A percentile compares a stretch with the other conserved stretches of the same genome.
These are phyloP conservation scores for Xanthoparmelia taractica DNA, from an alignment of 495 filamentous ascomycete species.

Conservation along the genomic window DNA sequence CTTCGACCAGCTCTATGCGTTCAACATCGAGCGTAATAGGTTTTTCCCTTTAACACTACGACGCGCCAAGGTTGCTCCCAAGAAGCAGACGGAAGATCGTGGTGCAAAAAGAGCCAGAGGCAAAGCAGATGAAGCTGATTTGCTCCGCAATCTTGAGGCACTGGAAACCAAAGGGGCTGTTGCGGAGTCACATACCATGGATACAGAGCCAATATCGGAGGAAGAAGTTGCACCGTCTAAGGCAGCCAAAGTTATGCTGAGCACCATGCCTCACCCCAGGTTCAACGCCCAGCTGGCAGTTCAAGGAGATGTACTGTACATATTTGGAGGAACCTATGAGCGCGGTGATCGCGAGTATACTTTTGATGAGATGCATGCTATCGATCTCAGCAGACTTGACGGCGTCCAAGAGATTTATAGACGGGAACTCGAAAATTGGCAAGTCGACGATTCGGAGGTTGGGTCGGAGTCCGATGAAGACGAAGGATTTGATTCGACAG, in stretches of 20 bases:
- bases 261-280: constrained; percentile 75
- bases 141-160: constrained; percentile 74
- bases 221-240: constrained; percentile 49
- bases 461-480: constrained; percentile 59
- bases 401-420: constrained; percentile 84
- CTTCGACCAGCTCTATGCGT: constrained; percentile 80
- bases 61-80: constrained; percentile 52
- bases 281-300: constrained; percentile 88
- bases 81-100: constrained; percentile 52
- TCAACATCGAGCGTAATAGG: constrained; percentile 88
- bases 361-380: constrained; percentile 86
- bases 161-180: constrained; percentile 61
- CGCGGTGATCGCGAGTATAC: constrained; percentile 90
- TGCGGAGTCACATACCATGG: constrained; percentile 49
- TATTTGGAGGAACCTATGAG: constrained; percentile 91
- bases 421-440: constrained; percentile 77
- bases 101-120: constrained; percentile 57
- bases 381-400: constrained; percentile 86
- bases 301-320: constrained; percentile 83
- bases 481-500: constrained; percentile 58
- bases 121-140: constrained; percentile 81
- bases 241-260: constrained; percentile 45
- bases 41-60: constrained; percentile 80
- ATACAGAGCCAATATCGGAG: constrained; percentile 37
- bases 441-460: constrained; percentile 60